These are phyloP conservation scores for Clonostachys sp. DNA, from an alignment of 2,329 filamentous ascomycete species.

Conservation along the genomic window DNA sequence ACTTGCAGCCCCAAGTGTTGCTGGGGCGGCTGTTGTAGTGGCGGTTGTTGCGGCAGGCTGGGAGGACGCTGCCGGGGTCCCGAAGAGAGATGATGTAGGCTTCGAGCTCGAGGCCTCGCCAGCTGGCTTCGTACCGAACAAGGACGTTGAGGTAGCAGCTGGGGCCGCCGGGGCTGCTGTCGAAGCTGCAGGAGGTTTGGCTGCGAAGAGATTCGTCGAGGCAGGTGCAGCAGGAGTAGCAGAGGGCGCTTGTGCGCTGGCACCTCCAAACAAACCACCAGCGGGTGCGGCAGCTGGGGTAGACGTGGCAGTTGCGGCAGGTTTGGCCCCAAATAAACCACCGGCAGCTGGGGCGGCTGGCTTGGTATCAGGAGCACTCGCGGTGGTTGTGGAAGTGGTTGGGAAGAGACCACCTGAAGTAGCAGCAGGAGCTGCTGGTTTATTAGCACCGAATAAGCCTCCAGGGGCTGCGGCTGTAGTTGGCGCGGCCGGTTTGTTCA, in stretches of 20 bases:
- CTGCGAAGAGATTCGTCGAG: constrained; percentile 20
- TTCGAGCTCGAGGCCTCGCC: constrained; percentile 20
- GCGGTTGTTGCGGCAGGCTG: constrained; percentile 6
- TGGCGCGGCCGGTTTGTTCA: neutral
- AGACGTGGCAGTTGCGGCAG: constrained; percentile 21
- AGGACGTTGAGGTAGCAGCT: constrained; percentile 17
- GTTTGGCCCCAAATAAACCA: constrained; percentile 1
- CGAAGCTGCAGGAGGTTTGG: constrained; percentile 21
- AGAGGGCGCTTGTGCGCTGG: constrained; percentile 15
- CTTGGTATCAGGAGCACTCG: neutral
- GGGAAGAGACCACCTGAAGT: neutral
- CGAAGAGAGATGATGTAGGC: constrained; percentile 17
- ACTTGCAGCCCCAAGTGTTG: constrained; percentile 14
- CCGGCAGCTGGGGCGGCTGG: neutral
- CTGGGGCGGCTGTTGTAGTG: constrained; percentile 14
- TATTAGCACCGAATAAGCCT: constrained; percentile 2
- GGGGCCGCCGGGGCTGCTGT: constrained; percentile 14
- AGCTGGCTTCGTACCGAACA: constrained; percentile 14
- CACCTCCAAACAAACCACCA: constrained; percentile 4
- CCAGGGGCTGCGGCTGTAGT: constrained; percentile 7
- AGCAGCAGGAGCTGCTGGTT: constrained; percentile 9
- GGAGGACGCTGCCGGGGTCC: constrained; percentile 1
- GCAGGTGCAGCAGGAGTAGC: constrained; percentile 10
- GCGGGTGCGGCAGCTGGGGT: constrained; percentile 19
- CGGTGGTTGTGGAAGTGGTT: neutral